Base-by-base conservation (phyloP, 1,139 yeast species). In the Yamadazyma siamensis region DNA sequence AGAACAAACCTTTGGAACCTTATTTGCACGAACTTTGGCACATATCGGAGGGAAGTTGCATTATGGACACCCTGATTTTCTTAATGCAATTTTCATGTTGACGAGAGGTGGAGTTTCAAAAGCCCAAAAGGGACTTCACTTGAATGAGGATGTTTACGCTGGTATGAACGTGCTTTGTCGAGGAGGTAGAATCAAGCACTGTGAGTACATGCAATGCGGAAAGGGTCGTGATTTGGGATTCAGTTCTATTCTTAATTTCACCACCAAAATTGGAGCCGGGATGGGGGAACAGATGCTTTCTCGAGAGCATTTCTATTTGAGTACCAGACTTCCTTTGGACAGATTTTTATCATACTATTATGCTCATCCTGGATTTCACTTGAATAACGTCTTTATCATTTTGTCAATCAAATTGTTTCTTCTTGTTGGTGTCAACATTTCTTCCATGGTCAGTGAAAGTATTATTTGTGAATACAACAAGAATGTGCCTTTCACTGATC, bases 271-370 rank as follows among this genome's bases (percentile, higher is more conserved):
- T 39, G 79, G 79, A 1, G 73, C 78, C 7, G 79, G 79, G 4
- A 73, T 73, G 78, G 77, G 77, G 4, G 79, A 73, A 43, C 79
- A 73, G 41, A 65, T 71, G 58, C 56, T 73, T 8, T 71, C 77
- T 0, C 51, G 78, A 34, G 79, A 73, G 38, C 74, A 71, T 43
- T 73, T 65, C 40, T 70, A 70, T 35, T 46, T 73, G 23, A 71
- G 77, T 5, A 56, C 74, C 2, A 71, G 63, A 26, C 47, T 73
- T 16, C 76, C 77, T 2, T 48, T 72, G 25, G 77, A 73, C 42
- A 47, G 79, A 31, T 70, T 73, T 44, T 52, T 73, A 21, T 71
- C 77, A 0, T 71, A 73, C 42, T 73, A 67, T 40, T 73, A 71
- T 50, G 79, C 78, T 0, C 79, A 73, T 44, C 72, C 77, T 2